These are phyloP conservation scores for Trypanosoma boissoni DNA, from an alignment of 208 protist species.

Conservation along the genomic window DNA sequence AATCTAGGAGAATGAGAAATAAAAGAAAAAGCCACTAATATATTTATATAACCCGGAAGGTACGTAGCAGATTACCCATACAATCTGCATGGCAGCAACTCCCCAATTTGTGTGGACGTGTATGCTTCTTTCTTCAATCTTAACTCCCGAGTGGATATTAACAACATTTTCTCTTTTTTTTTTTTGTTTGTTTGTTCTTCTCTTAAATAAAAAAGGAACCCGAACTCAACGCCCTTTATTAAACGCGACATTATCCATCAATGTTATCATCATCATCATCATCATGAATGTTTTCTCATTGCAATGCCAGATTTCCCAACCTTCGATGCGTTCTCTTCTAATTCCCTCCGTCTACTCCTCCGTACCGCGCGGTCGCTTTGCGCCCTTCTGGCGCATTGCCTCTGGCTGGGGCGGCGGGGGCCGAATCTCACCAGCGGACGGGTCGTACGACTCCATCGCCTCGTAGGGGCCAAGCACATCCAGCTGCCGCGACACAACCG, in stretches of 20 bases:
- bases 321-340: too few relatives aligned
- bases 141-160: too few relatives aligned
- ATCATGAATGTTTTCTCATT: too few relatives aligned
- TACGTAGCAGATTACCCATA: not conserved
- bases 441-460: slow-evolving; percentile 88
- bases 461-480: slow-evolving; percentile 87
- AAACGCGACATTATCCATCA: too few relatives aligned
- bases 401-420: slow-evolving; percentile 61
- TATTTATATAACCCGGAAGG: not conserved
- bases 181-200: slow-evolving; percentile 15
- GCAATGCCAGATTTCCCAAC: too few relatives aligned
- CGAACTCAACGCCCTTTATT: too few relatives aligned
- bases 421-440: slow-evolving; percentile 71
- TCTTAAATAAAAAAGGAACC: not conserved
- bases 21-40: slow-evolving; percentile 5
- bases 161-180: slow-evolving; percentile 6
- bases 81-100: too few relatives aligned
- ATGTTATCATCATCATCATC: too few relatives aligned
- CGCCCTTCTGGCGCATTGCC: slow-evolving; percentile 31
- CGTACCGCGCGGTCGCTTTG: slow-evolving; percentile 11
- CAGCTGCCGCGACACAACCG: slow-evolving; percentile 84
- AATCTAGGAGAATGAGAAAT: slow-evolving; percentile 18
- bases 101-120: too few relatives aligned
- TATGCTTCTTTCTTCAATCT: too few relatives aligned
- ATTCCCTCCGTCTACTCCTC: slow-evolving; percentile 15